Evolutionary conservation across 2,329 filamentous ascomycete genomes (phyloP).

Genomic region (Drechslerella dactyloides): DNA sequence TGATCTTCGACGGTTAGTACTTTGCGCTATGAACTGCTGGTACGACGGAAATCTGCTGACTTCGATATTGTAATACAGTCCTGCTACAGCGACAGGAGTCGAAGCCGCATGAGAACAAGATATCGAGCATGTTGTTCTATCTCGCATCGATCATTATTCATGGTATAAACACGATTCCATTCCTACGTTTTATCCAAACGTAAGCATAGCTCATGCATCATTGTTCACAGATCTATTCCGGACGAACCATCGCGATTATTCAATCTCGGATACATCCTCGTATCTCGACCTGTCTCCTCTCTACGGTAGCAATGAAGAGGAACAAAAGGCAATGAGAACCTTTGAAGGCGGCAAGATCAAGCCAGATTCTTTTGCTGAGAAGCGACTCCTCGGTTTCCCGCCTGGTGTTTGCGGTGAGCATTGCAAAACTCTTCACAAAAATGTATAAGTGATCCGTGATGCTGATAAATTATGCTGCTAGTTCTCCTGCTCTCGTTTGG

Average conservation of each 20-base stretch:
- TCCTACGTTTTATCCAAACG: not conserved
- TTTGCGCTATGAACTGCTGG: not conserved
- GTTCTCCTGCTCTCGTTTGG: conserved; percentile 57
- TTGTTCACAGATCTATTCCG: conserved; percentile 64
- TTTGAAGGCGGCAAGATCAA: conserved; percentile 63
- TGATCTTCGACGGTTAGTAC: conserved; percentile 66
- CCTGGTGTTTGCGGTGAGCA: conserved; percentile 64
- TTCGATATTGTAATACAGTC: conserved; percentile 36
- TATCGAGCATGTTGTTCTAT: conserved; percentile 62
- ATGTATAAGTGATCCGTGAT: not conserved
- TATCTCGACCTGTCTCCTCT: conserved; percentile 64
- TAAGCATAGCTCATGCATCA: not conserved
- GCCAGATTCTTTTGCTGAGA: conserved; percentile 65
- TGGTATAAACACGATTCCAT: conserved; percentile 55
- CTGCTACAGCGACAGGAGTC: conserved; percentile 52
- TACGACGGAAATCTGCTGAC: too few relatives aligned
- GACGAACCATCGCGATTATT: conserved; percentile 57
- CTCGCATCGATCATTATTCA: conserved; percentile 64
- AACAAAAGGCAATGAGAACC: conserved; percentile 69
- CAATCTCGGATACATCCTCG: conserved; percentile 62
- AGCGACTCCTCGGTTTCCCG: conserved; percentile 63
- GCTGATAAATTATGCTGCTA: conserved; percentile 3
- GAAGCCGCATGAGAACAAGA: conserved; percentile 58
- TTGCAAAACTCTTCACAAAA: not conserved
- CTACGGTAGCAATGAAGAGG: conserved; percentile 68